These are phyloP conservation scores for Aspergillus kassunensis DNA, from an alignment of 495 filamentous ascomycete species.

Conservation along the genomic window DNA sequence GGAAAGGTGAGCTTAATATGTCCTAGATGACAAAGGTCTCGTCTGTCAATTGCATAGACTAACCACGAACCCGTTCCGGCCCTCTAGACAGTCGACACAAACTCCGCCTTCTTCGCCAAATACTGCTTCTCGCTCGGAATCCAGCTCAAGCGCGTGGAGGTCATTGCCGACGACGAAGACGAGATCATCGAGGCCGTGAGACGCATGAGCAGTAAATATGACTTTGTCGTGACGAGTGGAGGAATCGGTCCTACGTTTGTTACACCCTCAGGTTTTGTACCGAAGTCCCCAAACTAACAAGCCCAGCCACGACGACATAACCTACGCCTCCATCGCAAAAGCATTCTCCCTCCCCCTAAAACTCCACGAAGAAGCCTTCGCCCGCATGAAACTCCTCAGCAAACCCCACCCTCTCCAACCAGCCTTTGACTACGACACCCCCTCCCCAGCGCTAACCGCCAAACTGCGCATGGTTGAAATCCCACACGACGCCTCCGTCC, in stretches of 20 bases:
- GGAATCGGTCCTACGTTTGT: slow-evolving; percentile 90
- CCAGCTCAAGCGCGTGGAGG: slow-evolving; percentile 82
- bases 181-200: slow-evolving; percentile 86
- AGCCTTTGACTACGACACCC: slow-evolving; percentile 80
- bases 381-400: slow-evolving; percentile 77
- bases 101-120: slow-evolving; percentile 86
- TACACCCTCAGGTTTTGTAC: too few species aligned
- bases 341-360: slow-evolving; percentile 74
- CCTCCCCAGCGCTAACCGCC: slow-evolving; percentile 71
- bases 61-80: neutral
- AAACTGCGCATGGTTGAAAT: slow-evolving; percentile 86
- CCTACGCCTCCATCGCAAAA: slow-evolving; percentile 88
- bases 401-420: slow-evolving; percentile 65
- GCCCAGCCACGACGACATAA: slow-evolving; percentile 85
- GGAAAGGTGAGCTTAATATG: slow-evolving; percentile 86
- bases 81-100: slow-evolving; percentile 75
- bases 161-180: slow-evolving; percentile 83
- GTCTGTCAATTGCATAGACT: neutral
- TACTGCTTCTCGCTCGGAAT: slow-evolving; percentile 92
- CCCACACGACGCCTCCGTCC: slow-evolving; percentile 62
- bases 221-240: slow-evolving; percentile 91
- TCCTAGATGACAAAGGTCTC: too few species aligned
- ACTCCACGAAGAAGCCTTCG: slow-evolving; percentile 70
- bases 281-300: neutral
- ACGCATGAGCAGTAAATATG: slow-evolving; percentile 82